These are phyloP conservation scores for Didymella pinodella DNA, from an alignment of 2,329 filamentous ascomycete species.

Conservation along the genomic window DNA sequence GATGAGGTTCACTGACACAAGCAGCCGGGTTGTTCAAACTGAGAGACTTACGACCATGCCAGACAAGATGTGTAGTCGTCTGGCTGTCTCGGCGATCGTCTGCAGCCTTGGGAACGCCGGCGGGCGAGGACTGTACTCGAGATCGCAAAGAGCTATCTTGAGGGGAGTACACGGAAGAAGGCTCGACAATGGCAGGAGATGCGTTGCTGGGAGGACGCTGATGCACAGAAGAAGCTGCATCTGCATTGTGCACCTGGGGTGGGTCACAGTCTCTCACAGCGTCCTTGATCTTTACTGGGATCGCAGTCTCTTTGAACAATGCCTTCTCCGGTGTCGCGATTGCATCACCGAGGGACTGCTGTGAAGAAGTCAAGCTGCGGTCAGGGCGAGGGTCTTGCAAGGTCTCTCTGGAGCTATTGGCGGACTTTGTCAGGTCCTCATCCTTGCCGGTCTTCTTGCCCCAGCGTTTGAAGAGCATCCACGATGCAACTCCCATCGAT, in stretches of 20 bases:
- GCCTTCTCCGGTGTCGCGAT: slow-evolving; percentile 25
- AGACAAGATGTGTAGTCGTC: slow-evolving; percentile 47
- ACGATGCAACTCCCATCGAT: slow-evolving; percentile 36
- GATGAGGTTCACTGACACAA: slow-evolving; percentile 20
- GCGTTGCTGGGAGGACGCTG: slow-evolving; percentile 27
- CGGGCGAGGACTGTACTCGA: slow-evolving; percentile 28
- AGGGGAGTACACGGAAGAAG: slow-evolving; percentile 39
- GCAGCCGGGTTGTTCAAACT: slow-evolving; percentile 13
- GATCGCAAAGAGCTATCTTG: slow-evolving; percentile 29
- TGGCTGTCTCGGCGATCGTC: slow-evolving; percentile 41
- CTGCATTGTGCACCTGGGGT: slow-evolving; percentile 10
- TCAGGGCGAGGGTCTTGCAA: slow-evolving; percentile 1
- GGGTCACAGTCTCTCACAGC: slow-evolving; percentile 14
- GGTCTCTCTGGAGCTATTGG: slow-evolving; percentile 16
- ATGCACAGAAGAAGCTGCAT: slow-evolving; percentile 15
- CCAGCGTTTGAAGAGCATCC: slow-evolving; percentile 37
- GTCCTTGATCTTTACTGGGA: slow-evolving; percentile 12
- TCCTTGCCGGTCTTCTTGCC: slow-evolving; percentile 20
- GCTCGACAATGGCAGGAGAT: slow-evolving; percentile 22
- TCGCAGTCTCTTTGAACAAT: slow-evolving; percentile 21
- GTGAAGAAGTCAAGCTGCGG: slow-evolving; percentile 3
- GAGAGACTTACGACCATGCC: slow-evolving; percentile 32
- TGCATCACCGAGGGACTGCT: slow-evolving; percentile 10
- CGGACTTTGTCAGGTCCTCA: slow-evolving; percentile 12
- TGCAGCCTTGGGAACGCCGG: slow-evolving; percentile 19